Base-by-base conservation (phyloP, 768 basidiomycete species). In the Macrolepiota albuminosa region DNA sequence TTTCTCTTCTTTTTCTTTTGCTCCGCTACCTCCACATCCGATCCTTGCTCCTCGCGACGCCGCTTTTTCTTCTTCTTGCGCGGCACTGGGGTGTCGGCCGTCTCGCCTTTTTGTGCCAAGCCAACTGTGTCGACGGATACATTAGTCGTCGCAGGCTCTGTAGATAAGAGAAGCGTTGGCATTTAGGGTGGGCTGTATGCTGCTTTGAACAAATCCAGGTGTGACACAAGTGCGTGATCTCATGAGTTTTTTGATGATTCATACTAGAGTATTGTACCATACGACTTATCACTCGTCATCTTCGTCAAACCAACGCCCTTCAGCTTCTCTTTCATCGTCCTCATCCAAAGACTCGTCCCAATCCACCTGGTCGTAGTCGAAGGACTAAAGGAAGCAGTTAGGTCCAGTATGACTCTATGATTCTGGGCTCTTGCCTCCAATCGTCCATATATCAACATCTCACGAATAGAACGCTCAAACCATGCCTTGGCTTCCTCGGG, bases 241-340 rank as follows among this genome's bases (percentile, higher is more conserved):
- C 37, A 39, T 33, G n/a, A 26, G 16, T 52, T 24, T 46, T 26
- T 36, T 14, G 34, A 52, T 40, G 6, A 40, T 54, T 42, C 39
- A 54, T 29, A 21, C 34, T 24, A 16, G 2, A n/a, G 7, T 42
- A 54, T 29, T 31, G 8, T 53, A 42, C 7, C 2, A 54, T 54
- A 7, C 39, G 14, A 10, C 8, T n/a, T 45, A 47, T 56, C 37
- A 53, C 21, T 78, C 77, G 26, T 86, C 84, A 52, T 87, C 86
- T 26, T 86, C 82, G 50, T 89, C 84, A 71, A 91, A 91, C 85
- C 90, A 91, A 24, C 78, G 75, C 34, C 89, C 88, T 70, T 90
- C 83, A 11, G 76, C 78, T 34, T 86, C 85, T 63, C 81, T 72
- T 59, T 87, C 87, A 60, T 80, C 75, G 21, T 84, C 82, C 24